Base-by-base conservation (phyloP, 1,284 basidiomycete genomes). In the Austroboletus niveus region DNA sequence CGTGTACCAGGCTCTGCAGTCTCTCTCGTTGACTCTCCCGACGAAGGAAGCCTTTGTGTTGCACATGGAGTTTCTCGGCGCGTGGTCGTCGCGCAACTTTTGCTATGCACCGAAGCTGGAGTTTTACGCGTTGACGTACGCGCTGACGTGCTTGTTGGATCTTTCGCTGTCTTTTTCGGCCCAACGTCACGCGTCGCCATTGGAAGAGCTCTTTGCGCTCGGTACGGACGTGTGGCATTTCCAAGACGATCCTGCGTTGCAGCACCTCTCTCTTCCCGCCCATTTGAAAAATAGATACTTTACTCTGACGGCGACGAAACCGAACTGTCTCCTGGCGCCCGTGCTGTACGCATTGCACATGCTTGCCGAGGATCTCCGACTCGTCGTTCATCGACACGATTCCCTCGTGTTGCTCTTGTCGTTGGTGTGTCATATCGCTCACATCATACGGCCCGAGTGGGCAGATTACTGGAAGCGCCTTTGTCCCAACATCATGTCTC, bases 381-480 rank as follows among this genome's bases (percentile, higher is more conserved):
- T 86, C n/a, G 69, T 75, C 27, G 68, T 80, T n/a, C 72, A 77
- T 51, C 73, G 77, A 10, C 79, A 84, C 48, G 64, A 75, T 24
- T 76, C 79, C 2, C 69, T 94, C n/a, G 54, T 76, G n/a, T 71
- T 72, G 27, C 70, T 95, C 8, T 85, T 78, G 0, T 78, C 80
- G 1, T 58, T 93, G 10, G 76, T 95, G 8, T 81, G 84, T 52
- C 74, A 76, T 1, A 69, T 95, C n/a, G 87, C 89, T 3, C 62
- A 76, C 8, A 69, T 82, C 12, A 79, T 89, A 6, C 78, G 87
- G 27, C 79, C 80, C 0, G 89, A 92, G 61, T 97, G 93, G 90
- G 79, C 82, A 2, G 93, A 96, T 66, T 94, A 93, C 63, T 92
- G 91, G 89, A 85, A 85, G 57, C 78, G 91, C 8, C 70, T 92